Base-by-base conservation (phyloP, 2,329 filamentous ascomycete species). In the Salinomyces thailandicus region DNA sequence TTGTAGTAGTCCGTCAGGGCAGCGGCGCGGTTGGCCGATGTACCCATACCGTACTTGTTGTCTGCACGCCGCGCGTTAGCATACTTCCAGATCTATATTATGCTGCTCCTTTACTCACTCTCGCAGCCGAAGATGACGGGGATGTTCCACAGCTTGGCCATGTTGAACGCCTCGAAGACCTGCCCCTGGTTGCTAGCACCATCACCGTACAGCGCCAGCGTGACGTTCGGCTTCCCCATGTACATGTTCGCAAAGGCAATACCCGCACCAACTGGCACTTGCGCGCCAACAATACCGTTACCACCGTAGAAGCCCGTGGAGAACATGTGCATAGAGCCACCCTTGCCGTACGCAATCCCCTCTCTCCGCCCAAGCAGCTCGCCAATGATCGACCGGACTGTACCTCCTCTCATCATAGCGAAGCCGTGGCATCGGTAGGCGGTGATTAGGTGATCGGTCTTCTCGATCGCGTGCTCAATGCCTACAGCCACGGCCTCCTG, bases 41-140 rank as follows among this genome's bases (percentile, higher is more conserved):
- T 98, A 69, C 91, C 91, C 91, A 98, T 98, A 65, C 91, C 91
- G 64, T 98, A 98, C 71, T 98, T 98, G 82, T 98, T 98, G 78
- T 98, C 87, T 94, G 41, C 3, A n/a, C n/a, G 12, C 12, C 12
- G 5, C 15, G 26, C 5, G 15, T n/a, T n/a, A n/a, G n/a, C 22
- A 26, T 26, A 8, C 22, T 26, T 26, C n/a, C n/a, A n/a, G n/a
- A n/a, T n/a, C n/a, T n/a, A n/a, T n/a, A n/a, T 5, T 19, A n/a
- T n/a, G n/a, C n/a, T n/a, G n/a, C n/a, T n/a, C n/a, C n/a, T n/a
- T n/a, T 18, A 47, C 85, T 63, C 71, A 94, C 87, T 98, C 74
- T 98, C 91, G 66, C 91, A 98, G 53, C 85, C 87, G 61, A 98
- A 98, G 51, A 98, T 81, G 52, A 87, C 77, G 37, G 91, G 91